Evolutionary conservation across 2,329 filamentous ascomycete genomes (phyloP).

Genomic region (Diaporthe destruens): DNA sequence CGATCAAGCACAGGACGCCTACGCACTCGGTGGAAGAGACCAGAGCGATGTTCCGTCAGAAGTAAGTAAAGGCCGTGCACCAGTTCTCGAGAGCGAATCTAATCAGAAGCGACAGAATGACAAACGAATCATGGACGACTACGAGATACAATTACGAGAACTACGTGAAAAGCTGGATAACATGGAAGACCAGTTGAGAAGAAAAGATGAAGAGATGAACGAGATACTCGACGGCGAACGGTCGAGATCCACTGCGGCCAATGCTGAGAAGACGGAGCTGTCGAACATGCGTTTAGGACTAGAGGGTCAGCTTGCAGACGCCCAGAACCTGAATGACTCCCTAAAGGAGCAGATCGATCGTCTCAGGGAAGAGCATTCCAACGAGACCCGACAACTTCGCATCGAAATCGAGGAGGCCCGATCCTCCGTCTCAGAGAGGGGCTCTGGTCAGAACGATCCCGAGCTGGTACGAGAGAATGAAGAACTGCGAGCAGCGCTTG

Average conservation of each 20-base stretch:
- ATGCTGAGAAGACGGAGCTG: constrained; percentile 79
- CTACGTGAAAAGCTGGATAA: constrained; percentile 79
- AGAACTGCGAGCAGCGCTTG: constrained; percentile 72
- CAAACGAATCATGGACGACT: constrained; percentile 81
- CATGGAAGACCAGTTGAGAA: constrained; percentile 76
- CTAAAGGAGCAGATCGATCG: constrained; percentile 84
- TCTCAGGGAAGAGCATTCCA: constrained; percentile 76
- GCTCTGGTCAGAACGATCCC: constrained; percentile 54
- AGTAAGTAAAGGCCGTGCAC: constrained; percentile 47
- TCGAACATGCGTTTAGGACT: constrained; percentile 74
- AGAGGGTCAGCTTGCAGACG: constrained; percentile 80
- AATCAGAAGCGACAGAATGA: constrained; percentile 62
- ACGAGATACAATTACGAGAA: constrained; percentile 80
- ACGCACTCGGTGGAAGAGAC: constrained; percentile 52
- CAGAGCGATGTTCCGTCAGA: constrained; percentile 54
- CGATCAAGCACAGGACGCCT: constrained; percentile 72
- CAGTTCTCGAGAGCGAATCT: background rate
- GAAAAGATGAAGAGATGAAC: constrained; percentile 77
- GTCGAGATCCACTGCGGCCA: constrained; percentile 62
- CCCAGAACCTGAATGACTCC: constrained; percentile 81
- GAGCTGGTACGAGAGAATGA: constrained; percentile 78
- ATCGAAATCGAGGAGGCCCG: constrained; percentile 71
- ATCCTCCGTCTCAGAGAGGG: constrained; percentile 49
- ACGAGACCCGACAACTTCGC: constrained; percentile 72
- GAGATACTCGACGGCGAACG: constrained; percentile 71